phyloP scores from a whole-genome alignment of 805 yeast species.

The Candida nitratophila region DNA sequence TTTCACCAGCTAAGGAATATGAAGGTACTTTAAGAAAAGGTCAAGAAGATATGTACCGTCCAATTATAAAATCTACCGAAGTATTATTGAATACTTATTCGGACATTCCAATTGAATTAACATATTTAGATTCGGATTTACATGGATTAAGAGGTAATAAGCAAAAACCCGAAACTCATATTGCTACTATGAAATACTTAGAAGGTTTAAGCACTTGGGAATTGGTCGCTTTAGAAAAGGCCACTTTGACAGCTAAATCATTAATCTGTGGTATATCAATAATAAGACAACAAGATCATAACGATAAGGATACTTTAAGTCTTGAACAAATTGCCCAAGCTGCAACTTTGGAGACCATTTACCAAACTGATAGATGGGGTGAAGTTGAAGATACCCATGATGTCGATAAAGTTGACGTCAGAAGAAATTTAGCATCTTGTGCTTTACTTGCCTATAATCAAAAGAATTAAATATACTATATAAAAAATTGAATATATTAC shows the following conservation, averaged over 20 bases:
- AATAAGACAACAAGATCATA: conserved; percentile 34
- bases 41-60: conserved; percentile 75
- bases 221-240: conserved; percentile 81
- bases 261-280: conserved; percentile 74
- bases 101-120: conserved; percentile 31
- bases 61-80: conserved; percentile 65
- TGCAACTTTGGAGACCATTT: conserved; percentile 73
- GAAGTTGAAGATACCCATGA: conserved; percentile 98
- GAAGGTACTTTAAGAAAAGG: conserved; percentile 73
- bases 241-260: conserved; percentile 81
- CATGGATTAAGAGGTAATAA: conserved; percentile 77
- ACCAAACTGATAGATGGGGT: conserved; percentile 92
- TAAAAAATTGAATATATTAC: too few relatives aligned
- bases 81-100: conserved; percentile 34
- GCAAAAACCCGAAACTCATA: conserved; percentile 55
- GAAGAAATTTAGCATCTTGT: conserved; percentile 76
- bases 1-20: conserved; percentile 74
- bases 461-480: conserved; percentile 1
- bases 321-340: conserved; percentile 69
- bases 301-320: conserved; percentile 27
- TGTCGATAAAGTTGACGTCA: conserved; percentile 86
- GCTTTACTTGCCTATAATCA: conserved; percentile 42
- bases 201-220: conserved; percentile 62
- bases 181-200: conserved; percentile 61
- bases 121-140: conserved; percentile 69